A percentile compares a stretch with the other conserved stretches of the same genome.
phyloP scores from a whole-genome alignment of 1,284 basidiomycete genomes.

The Sporisorium graminicola region DNA sequence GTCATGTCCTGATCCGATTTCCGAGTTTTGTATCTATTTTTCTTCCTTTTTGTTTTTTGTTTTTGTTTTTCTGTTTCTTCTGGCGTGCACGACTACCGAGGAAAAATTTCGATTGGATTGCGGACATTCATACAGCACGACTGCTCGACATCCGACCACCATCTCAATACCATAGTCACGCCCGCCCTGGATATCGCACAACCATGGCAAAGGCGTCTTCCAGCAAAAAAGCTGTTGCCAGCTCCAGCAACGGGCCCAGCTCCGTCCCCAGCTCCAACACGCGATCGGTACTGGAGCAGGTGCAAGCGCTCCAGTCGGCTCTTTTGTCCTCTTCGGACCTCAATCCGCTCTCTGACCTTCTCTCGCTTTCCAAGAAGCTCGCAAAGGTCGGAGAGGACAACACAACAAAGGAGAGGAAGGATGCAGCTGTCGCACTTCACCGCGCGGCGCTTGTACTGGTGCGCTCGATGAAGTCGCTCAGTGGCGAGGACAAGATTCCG shows the following conservation, averaged over 20 bases:
- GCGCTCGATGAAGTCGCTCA: constrained; percentile 42
- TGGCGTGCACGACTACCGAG: not conserved
- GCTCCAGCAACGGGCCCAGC: constrained; percentile 10
- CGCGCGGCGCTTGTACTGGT: constrained; percentile 39
- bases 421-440: constrained; percentile 32
- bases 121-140: not conserved
- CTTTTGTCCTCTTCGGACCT: constrained; percentile 59
- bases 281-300: constrained; percentile 24
- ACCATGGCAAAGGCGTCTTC: constrained; percentile 22
- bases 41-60: constrained; percentile 2
- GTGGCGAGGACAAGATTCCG: constrained; percentile 41
- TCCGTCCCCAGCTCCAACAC: not conserved
- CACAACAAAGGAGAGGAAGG: constrained; percentile 32
- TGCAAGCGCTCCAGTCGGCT: constrained; percentile 42
- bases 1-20: constrained; percentile 11
- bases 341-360: constrained; percentile 61
- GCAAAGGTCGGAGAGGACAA: constrained; percentile 15
- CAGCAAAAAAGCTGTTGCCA: constrained; percentile 27
- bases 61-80: constrained; percentile 12
- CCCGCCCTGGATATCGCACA: not conserved
- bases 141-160: constrained; percentile 2
- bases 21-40: constrained; percentile 9
- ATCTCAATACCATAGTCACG: not conserved
- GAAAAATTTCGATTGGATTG: constrained; percentile 28
- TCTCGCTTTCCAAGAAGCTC: constrained; percentile 40